A percentile compares a stretch with the other conserved stretches of the same genome.
Evolutionary conservation across 139 green algal genomes (phyloP).

Genomic region (Coelastrella sp.): DNA sequence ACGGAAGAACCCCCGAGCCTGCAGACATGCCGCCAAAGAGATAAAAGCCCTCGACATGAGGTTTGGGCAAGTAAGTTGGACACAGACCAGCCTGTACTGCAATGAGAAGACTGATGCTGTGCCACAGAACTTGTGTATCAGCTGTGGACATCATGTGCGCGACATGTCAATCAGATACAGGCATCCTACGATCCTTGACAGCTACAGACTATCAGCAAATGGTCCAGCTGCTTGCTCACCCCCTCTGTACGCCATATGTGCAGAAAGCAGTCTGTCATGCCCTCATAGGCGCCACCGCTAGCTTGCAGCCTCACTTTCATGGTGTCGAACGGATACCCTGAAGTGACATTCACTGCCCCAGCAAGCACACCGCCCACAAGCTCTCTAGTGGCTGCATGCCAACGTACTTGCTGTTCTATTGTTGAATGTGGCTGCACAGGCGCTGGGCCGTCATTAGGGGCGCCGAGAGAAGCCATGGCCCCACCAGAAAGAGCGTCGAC

Average conservation of each 20-base stretch:
- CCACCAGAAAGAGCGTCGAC: too few species aligned
- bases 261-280: slow-evolving; percentile 37
- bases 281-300: slow-evolving; percentile 55
- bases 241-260: slow-evolving; percentile 76
- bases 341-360: slow-evolving; percentile 39
- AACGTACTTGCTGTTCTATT: neutral
- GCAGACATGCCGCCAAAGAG: neutral
- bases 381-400: slow-evolving; percentile 32
- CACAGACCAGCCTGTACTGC: neutral
- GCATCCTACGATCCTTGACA: too few species aligned
- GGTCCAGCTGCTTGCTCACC: slow-evolving; percentile 46
- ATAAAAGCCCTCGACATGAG: too few species aligned
- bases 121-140: neutral
- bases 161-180: too few species aligned
- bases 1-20: slow-evolving; percentile 75
- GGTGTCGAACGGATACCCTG: slow-evolving; percentile 74
- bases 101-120: neutral
- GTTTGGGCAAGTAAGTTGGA: too few species aligned
- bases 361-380: slow-evolving; percentile 35
- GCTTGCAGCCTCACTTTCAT: slow-evolving; percentile 85
- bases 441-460: neutral
- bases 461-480: too few species aligned
- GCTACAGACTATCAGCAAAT: too few species aligned
- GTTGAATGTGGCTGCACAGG: neutral
- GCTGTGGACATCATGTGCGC: too few species aligned